Evolutionary conservation across 306 rosid species (phyloP).

Genomic region (Lathyrus sativus): DNA sequence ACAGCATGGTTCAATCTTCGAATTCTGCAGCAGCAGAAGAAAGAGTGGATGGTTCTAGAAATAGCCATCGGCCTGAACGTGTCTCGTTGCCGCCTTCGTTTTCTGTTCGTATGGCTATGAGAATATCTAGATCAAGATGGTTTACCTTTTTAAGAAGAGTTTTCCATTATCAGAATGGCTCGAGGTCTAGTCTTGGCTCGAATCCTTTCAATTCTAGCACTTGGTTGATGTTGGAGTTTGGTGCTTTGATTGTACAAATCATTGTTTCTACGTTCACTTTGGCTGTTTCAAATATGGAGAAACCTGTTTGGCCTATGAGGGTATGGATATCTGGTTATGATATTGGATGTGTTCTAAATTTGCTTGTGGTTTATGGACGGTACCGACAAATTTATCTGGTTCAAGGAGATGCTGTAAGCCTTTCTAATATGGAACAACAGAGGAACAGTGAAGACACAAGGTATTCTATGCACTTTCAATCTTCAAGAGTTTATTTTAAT

Average conservation of each 20-base stretch:
- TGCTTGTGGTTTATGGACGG: conserved; percentile 80
- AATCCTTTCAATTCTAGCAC: conserved; percentile 84
- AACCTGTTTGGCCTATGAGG: conserved; percentile 98
- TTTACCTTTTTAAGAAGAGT: conserved; percentile 84
- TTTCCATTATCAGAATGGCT: conserved; percentile 91
- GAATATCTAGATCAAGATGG: conserved; percentile 95
- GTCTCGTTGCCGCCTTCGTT: conserved; percentile 48
- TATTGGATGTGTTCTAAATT: conserved; percentile 74
- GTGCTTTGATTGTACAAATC: conserved; percentile 71
- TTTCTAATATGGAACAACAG: conserved; percentile 74
- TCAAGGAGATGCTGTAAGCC: conserved; percentile 57
- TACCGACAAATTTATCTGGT: conserved; percentile 51
- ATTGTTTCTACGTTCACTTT: conserved; percentile 55
- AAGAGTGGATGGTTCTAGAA: conserved; percentile 37
- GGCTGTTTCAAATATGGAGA: conserved; percentile 70
- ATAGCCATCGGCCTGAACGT: conserved; percentile 41
- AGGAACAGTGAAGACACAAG: conserved; percentile 75
- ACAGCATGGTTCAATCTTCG: conserved; percentile 47
- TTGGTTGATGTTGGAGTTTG: conserved; percentile 83
- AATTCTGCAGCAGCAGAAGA: conserved; percentile 49
- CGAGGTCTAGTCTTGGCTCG: conserved; percentile 81
- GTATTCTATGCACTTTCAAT: conserved; percentile 49
- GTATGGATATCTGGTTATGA: conserved; percentile 85
- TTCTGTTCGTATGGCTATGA: conserved; percentile 63
- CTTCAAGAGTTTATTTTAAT: conserved; percentile 20